Base-by-base conservation (phyloP, 495 filamentous ascomycete species). In the Aspergillus nanangensis region DNA sequence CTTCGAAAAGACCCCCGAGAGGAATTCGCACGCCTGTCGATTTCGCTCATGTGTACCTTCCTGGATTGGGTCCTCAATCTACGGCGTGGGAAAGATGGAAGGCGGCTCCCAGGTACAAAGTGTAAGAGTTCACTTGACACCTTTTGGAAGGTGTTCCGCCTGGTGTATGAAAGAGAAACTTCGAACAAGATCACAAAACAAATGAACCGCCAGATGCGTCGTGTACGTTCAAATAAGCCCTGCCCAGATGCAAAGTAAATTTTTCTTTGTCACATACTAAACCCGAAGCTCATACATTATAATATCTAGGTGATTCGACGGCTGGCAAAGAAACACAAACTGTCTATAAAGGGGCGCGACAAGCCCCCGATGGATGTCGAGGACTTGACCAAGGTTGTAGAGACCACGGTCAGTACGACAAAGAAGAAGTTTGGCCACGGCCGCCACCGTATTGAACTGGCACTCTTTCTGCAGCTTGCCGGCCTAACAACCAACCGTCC, bases 21-120 rank as follows among this genome's bases (percentile, higher is more conserved):
- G 37, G 43, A 55, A 53, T 56, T 54, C 25, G 14, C 41, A 19
- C 25, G 41, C 18, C 11, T 62, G 32, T 61, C 53, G 20, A 50
- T 48, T 49, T 7, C 29, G 8, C 60, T 56, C 31, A 19, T 64
- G 27, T 48, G 58, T 40, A 55, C 24, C 35, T 68, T 65, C 49
- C 55, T 68, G 5, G 50, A 65, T 37, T 66, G 41, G 58, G 48
- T 60, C 18, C 50, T 65, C 3, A 63, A 61, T 57, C 44, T 58
- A 24, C 48, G 47, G 43, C 46, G 51, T 14, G 59, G 59, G 15
- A 61, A 66, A 43, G 45, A 55, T 53, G 43, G 61, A 46, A 60
- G 60, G 34, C 44, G 49, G 22, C 44, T 60, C 8, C 44, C 37
- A 31, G 48, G 61, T 29, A 64, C 48, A 11, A 57, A 61, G 38